A percentile compares a stretch with the other conserved stretches of the same genome.
Evolutionary conservation across 148 eudicot genomes (phyloP).

Genomic region (Heliamphora exappendiculata): DNA sequence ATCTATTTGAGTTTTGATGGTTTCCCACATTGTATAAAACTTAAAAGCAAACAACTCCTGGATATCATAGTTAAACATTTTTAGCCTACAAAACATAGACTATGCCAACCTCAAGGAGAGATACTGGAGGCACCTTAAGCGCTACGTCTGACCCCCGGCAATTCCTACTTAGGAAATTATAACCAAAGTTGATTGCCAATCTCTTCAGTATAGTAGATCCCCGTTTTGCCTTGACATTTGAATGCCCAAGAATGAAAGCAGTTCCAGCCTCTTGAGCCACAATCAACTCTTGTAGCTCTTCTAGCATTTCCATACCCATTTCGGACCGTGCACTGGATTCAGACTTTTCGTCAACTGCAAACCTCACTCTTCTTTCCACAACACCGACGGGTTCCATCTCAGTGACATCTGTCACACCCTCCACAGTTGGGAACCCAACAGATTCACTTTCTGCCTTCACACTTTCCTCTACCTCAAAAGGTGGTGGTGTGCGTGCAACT

Average conservation of each 20-base stretch:
- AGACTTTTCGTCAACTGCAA: slow-evolving; percentile 29
- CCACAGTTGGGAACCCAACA: slow-evolving; percentile 43
- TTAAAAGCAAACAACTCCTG: background rate
- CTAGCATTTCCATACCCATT: slow-evolving; percentile 29
- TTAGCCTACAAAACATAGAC: slow-evolving; percentile 61
- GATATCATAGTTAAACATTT: background rate
- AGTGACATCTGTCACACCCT: slow-evolving; percentile 41
- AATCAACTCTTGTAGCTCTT: slow-evolving; percentile 57
- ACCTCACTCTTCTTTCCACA: slow-evolving; percentile 43
- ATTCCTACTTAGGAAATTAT: slow-evolving; percentile 67
- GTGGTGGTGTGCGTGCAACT: slow-evolving; percentile 27
- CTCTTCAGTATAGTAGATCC: slow-evolving; percentile 64
- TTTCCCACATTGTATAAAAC: background rate
- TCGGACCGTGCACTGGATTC: slow-evolving; percentile 1
- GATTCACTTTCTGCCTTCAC: slow-evolving; percentile 65
- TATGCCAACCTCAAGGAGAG: slow-evolving; percentile 84
- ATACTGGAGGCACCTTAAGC: slow-evolving; percentile 70
- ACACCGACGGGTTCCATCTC: slow-evolving; percentile 34
- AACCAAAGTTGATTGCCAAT: slow-evolving; percentile 68
- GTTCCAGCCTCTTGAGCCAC: slow-evolving; percentile 68
- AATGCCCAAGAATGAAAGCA: slow-evolving; percentile 78
- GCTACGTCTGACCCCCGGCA: slow-evolving; percentile 81
- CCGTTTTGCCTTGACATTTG: slow-evolving; percentile 70
- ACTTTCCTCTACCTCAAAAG: slow-evolving; percentile 48
- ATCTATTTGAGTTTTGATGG: background rate